Percentiles rank a stretch among this genome's conserved stretches.
phyloP scores from a whole-genome alignment of 345 rosid species.

The Zanthoxylum bungeanum region DNA sequence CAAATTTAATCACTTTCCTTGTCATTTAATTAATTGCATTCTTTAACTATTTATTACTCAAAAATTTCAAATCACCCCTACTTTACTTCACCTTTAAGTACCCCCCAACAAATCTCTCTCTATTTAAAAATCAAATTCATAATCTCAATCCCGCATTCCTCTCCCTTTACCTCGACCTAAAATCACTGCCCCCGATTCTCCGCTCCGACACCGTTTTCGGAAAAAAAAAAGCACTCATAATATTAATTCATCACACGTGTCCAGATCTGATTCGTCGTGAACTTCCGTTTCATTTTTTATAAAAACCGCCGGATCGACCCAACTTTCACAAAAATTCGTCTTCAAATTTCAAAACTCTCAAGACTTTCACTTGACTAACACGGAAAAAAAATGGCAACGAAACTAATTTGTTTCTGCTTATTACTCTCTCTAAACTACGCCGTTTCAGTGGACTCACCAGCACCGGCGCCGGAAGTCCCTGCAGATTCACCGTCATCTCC shows the following conservation, averaged over 20 bases:
- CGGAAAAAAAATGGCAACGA: not conserved
- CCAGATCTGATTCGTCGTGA: not conserved
- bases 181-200: not conserved
- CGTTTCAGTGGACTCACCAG: not conserved
- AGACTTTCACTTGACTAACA: not conserved
- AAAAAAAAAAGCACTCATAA: rapidly evolving
- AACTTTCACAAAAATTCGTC: not conserved
- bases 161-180: too few relatives aligned
- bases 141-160: not conserved
- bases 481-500: not conserved
- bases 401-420: not conserved
- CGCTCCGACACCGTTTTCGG: not conserved
- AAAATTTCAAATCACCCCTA: not conserved
- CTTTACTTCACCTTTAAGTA: not conserved
- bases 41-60: not conserved
- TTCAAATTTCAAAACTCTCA: not conserved
- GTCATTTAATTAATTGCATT: not conserved
- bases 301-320: constrained; percentile 18
- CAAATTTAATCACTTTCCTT: not conserved
- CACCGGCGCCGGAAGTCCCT: not conserved
- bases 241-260: not conserved
- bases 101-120: not conserved
- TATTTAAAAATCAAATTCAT: not conserved
- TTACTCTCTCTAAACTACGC: not conserved
- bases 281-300: not conserved